Base-by-base conservation (phyloP, 306 rosid genomes). In the Castanea sativa region DNA sequence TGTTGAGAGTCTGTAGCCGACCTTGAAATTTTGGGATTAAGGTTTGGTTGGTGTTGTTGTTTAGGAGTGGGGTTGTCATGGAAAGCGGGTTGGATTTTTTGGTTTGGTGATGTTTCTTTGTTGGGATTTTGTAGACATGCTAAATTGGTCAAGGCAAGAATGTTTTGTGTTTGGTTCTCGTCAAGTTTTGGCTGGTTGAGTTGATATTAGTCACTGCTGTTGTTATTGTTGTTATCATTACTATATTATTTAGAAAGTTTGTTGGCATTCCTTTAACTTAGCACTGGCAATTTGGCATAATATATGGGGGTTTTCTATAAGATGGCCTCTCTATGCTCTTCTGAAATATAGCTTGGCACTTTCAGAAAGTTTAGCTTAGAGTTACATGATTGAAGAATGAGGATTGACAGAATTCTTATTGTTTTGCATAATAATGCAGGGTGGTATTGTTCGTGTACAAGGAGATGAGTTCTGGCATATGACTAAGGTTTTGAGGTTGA, bases 381-480 rank as follows among this genome's bases (percentile, higher is more conserved):
- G 25, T 65, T 18, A 32, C 23, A 7, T 32, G 71, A 65, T 65
- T 55, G 55, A 30, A 58, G 41, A 52, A 53, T 32, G 56, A 14
- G 29, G 70, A 41, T 41, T 41, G 2, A 65, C 51, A 53, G 33
- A 21, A 41, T 25, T 27, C 5, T 35, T 43, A 76, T n/a, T 65
- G 38, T 76, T 30, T 64, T 43, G 2, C 57, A 20, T 74, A 32
- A 32, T 19, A 78, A n/a, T 82, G 81, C 90, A 92, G 98, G 99
- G 99, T 29, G 81, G 74, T 79, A 79, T 82, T 69, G 80, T 95
- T 71, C 88, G 90, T 11, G 86, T 95, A 16, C 83, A 89, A 80
- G 97, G 97, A 29, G 98, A 92, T 86, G 99, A 95, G 58, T 87
- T 95, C 76, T 91, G 96, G 97, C 99, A 95, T 77, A 92, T 95